Conservation (phyloP, 345 rosid species). For the Corymbia maculata region DNA sequence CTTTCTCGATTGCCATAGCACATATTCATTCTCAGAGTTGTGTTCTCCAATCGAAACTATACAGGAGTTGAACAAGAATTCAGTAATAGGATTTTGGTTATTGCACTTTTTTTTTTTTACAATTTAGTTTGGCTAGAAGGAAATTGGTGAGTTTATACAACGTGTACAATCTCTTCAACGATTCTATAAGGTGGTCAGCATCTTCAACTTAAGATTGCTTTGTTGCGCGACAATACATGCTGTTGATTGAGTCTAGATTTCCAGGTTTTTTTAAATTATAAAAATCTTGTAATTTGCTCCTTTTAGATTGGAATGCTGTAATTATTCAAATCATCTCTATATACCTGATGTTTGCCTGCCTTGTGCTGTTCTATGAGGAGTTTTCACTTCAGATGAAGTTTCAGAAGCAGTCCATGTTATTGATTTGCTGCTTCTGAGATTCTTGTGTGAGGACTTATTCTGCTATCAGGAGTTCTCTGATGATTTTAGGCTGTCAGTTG, state of each 20-base stretch:
- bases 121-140: background rate
- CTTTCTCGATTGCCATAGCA: constrained; percentile 75
- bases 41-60: constrained; percentile 32
- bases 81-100: background rate
- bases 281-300: background rate
- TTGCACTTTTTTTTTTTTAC: background rate
- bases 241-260: background rate
- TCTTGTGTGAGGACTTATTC: background rate
- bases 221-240: background rate
- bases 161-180: background rate
- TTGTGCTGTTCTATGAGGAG: background rate
- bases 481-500: background rate
- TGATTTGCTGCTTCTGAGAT: background rate
- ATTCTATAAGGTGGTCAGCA: background rate
- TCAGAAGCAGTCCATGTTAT: background rate
- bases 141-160: background rate
- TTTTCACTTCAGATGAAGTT: background rate
- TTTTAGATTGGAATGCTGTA: background rate
- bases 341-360: background rate
- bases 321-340: background rate
- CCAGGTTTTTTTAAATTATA: background rate
- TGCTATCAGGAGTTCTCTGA: background rate
- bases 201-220: background rate
- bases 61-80: background rate
- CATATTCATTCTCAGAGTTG: constrained; percentile 63